Evolutionary conservation across 2,329 filamentous ascomycete genomes (phyloP).

Genomic region (Fusarium camptoceras): DNA sequence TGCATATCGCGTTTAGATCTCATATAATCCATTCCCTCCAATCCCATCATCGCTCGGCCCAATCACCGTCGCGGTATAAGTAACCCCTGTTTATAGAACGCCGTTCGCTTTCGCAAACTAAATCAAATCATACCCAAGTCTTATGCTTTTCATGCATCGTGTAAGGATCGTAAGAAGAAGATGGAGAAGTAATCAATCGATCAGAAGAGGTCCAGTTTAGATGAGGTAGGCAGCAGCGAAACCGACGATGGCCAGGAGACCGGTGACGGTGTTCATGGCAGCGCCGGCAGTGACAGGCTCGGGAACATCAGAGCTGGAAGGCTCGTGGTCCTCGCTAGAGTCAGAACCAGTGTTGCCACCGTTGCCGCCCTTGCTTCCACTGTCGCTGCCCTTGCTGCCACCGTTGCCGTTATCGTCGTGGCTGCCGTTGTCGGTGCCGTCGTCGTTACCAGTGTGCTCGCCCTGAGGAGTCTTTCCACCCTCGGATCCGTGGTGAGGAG

Average conservation of each 20-base stretch:
- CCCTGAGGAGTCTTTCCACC: constrained; percentile 36
- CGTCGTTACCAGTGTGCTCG: constrained; percentile 12
- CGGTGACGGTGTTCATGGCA: constrained; percentile 50
- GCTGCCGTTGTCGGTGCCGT: constrained; percentile 9
- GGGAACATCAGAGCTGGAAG: constrained; percentile 27
- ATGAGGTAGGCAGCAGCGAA: constrained; percentile 56
- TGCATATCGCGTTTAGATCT: constrained; percentile 30
- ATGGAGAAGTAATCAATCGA: neutral
- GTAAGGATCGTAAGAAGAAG: constrained; percentile 40
- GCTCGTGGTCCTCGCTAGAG: constrained; percentile 26
- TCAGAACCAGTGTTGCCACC: constrained; percentile 9
- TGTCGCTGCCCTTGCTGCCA: constrained; percentile 3
- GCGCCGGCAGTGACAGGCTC: constrained; percentile 45
- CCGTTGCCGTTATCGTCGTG: neutral
- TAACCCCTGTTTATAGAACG: constrained; percentile 26
- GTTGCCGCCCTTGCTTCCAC: neutral
- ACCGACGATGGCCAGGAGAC: constrained; percentile 54
- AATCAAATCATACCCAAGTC: constrained; percentile 31
- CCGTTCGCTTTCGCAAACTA: constrained; percentile 38
- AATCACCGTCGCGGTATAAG: constrained; percentile 29
- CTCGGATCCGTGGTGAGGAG: constrained; percentile 25
- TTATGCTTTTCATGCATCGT: constrained; percentile 40
- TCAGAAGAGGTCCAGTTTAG: constrained; percentile 45
- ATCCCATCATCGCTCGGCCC: constrained; percentile 35
- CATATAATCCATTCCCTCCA: constrained; percentile 31